These are phyloP conservation scores for Mycena metata DNA, from an alignment of 768 basidiomycete genomes.

Conservation along the genomic window DNA sequence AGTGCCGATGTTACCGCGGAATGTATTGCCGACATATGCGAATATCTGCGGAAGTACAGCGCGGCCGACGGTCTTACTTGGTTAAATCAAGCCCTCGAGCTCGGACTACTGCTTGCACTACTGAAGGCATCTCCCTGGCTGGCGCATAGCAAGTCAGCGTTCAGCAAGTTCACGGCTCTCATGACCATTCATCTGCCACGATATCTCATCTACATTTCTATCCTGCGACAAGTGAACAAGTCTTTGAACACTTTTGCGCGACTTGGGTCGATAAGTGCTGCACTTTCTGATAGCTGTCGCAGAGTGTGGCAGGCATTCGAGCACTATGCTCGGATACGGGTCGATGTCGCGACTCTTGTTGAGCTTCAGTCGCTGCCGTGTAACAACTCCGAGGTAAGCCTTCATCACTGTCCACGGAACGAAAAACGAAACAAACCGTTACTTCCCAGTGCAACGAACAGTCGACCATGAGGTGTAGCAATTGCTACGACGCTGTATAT, in stretches of 20 bases:
- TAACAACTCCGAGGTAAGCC: neutral
- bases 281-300: neutral
- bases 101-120: conserved; percentile 22
- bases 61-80: conserved; percentile 3
- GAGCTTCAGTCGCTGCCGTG: conserved; percentile 4
- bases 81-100: conserved; percentile 12
- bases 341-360: neutral
- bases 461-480: conserved; percentile 12
- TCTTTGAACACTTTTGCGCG: conserved; percentile 1
- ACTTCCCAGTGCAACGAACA: conserved; percentile 6
- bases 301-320: conserved; percentile 13
- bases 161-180: neutral
- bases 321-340: neutral
- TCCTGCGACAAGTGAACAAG: conserved; percentile 25
- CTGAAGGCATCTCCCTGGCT: conserved; percentile 24
- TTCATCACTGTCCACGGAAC: neutral
- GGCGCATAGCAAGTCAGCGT: neutral
- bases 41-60: conserved; percentile 15
- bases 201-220: conserved; percentile 31
- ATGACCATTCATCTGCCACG: conserved; percentile 13
- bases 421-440: neutral
- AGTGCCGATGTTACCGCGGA: conserved; percentile 2
- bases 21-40: conserved; percentile 11
- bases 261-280: neutral
- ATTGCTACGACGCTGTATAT: conserved; percentile 17